Conservation (phyloP, 2,329 filamentous ascomycete genomes). For the Fusarium equiseti region DNA sequence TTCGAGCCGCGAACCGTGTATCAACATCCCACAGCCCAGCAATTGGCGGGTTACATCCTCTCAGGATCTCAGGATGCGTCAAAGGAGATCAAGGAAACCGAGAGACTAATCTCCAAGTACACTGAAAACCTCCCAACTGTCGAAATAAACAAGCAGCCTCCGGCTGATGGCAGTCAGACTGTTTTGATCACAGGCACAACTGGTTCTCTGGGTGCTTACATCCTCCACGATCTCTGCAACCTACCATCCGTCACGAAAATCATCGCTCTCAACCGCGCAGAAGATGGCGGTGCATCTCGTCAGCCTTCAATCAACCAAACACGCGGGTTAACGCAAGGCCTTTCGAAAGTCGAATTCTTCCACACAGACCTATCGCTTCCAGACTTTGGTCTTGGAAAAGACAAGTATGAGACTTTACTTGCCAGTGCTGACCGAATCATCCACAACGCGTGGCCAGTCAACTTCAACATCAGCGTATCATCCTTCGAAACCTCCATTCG, state of each 20-base stretch:
- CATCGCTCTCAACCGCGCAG: background rate
- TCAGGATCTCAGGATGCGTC: accelerated
- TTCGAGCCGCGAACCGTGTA: background rate
- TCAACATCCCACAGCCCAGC: background rate
- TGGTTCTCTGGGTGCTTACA: constrained; percentile 4
- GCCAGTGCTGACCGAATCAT: background rate
- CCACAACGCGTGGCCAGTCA: constrained; percentile 19
- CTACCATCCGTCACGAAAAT: background rate
- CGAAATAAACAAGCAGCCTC: background rate
- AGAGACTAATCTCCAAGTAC: background rate
- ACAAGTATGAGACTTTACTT: background rate
- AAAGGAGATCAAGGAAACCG: background rate
- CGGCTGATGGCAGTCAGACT: accelerated
- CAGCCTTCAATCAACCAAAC: background rate
- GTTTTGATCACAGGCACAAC: background rate
- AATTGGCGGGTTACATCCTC: background rate
- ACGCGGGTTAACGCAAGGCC: background rate
- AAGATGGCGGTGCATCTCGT: background rate
- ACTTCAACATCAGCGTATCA: constrained; percentile 21
- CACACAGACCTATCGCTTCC: background rate
- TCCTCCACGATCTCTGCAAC: background rate
- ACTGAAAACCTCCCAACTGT: background rate
- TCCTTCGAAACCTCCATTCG: constrained; percentile 1
- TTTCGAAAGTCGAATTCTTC: background rate
- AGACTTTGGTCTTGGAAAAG: background rate